Conservation (phyloP, 306 rosid genomes). For the Malus sylvestris region DNA sequence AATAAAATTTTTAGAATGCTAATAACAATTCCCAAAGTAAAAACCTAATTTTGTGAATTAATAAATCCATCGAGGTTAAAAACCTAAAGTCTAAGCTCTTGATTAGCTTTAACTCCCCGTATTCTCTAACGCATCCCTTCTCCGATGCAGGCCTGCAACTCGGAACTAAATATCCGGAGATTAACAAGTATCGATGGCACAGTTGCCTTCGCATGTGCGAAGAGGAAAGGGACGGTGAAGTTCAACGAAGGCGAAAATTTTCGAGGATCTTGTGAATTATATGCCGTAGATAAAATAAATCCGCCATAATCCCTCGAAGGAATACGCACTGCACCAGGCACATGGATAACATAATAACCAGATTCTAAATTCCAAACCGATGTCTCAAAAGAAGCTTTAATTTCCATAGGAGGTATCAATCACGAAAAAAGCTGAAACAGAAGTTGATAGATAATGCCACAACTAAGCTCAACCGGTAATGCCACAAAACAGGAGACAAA, state of each 20-base stretch:
- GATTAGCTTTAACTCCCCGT: too few relatives aligned
- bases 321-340: not conserved
- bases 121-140: too few relatives aligned
- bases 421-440: constrained; percentile 14
- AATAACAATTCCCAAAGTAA: too few relatives aligned
- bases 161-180: too few relatives aligned
- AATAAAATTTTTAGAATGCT: too few relatives aligned
- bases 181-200: too few relatives aligned
- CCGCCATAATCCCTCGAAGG: not conserved
- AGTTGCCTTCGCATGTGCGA: too few relatives aligned
- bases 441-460: constrained; percentile 1
- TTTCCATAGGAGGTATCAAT: constrained; percentile 7
- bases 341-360: not conserved
- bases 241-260: not conserved
- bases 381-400: not conserved
- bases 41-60: too few relatives aligned
- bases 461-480: constrained; percentile 10
- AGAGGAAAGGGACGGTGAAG: too few relatives aligned
- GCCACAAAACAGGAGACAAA: constrained; percentile 9
- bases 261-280: not conserved
- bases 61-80: too few relatives aligned
- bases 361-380: not conserved
- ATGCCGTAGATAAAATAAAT: not conserved
- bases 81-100: too few relatives aligned
- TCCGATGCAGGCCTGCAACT: too few relatives aligned